Evolutionary conservation across 2,329 filamentous ascomycete species (phyloP), one percentile per base, ranked within the genome.

Genomic region (Zymoseptoria brevis): DNA sequence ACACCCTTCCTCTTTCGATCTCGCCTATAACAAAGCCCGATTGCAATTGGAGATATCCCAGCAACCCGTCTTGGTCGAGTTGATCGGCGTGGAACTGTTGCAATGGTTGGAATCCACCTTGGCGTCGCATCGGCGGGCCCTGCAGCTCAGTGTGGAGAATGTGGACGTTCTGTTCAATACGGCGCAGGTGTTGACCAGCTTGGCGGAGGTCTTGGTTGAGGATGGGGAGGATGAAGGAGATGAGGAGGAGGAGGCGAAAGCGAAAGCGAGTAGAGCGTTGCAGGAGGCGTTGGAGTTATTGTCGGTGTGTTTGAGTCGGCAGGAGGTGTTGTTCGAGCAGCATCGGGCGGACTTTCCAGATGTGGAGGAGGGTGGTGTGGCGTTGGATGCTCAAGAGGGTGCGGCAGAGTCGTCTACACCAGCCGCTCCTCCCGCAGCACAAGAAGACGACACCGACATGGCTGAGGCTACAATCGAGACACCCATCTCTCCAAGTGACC

Each of bases 11-110:
- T 84, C 80, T 19, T 86, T 89, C 72, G 87, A 90, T 73, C 77
- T 90, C 41, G 86, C 87, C 9, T 90, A 90, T 71, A 90, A 90
- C 72, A 89, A 88, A 83, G 87, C 87, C 24, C 80, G 86, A 62
- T 79, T 89, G 30, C 81, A 89, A 71, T 85, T 88, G 68, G 84
- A 87, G 68, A 81, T 89, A 60, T 83, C 84, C 19, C 86, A 88
- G 62, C 83, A 89, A 70, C 81, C 82, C 3, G 80, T 82, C 60
- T 75, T 90, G 19, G 75, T 83, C n/a, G 73, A 78, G 1, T 79
- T 85, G 60, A 73, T 89, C n/a, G 79, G 81, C 0, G 75, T 76
- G 1, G 75, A 81, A 19, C 72, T 80, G 11, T 67, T 80, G 2
- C 78, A 81, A n/a, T 76, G 85, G 22, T 72, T 90, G 21, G 76